Conservation (phyloP, 192 early-diverging fungal genomes). For the Backusella luteola region DNA sequence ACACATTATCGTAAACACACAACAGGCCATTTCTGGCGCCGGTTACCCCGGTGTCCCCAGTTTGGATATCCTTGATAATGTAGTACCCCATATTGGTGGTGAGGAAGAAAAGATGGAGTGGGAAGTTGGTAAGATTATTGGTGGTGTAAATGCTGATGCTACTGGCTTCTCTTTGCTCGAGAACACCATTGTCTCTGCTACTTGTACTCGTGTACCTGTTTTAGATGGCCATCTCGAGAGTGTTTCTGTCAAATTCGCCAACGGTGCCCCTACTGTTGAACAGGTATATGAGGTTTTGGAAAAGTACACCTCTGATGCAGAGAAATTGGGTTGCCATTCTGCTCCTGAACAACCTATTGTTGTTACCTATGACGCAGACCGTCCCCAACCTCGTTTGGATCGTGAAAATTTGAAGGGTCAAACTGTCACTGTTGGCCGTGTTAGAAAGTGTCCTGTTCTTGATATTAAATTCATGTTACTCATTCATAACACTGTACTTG, state of each 20-base stretch:
- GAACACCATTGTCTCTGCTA: slow-evolving; percentile 81
- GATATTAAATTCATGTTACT: slow-evolving; percentile 91
- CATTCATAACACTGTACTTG: slow-evolving; percentile 95
- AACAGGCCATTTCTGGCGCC: slow-evolving; percentile 97
- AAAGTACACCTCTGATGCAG: slow-evolving; percentile 80
- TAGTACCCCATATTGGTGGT: slow-evolving; percentile 91
- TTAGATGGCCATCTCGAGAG: slow-evolving; percentile 94
- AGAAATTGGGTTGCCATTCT: slow-evolving; percentile 72
- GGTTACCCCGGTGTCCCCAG: slow-evolving; percentile 97
- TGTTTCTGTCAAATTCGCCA: slow-evolving; percentile 84
- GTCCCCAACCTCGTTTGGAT: slow-evolving; percentile 95
- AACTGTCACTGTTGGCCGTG: slow-evolving; percentile 90
- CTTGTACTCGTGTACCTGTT: slow-evolving; percentile 95
- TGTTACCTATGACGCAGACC: slow-evolving; percentile 65
- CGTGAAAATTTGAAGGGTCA: slow-evolving; percentile 81
- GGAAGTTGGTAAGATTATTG: slow-evolving; percentile 92
- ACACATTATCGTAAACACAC: slow-evolving; percentile 82
- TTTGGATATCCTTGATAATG: slow-evolving; percentile 95
- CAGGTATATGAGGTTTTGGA: slow-evolving; percentile 70
- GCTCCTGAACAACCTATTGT: slow-evolving; percentile 85
- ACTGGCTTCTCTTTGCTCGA: slow-evolving; percentile 53
- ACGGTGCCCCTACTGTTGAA: slow-evolving; percentile 70
- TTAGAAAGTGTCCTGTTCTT: slow-evolving; percentile 82
- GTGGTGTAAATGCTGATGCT: slow-evolving; percentile 51
- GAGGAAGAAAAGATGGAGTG: slow-evolving; percentile 98